Percentiles rank a stretch among this genome's conserved stretches.
phyloP scores from a whole-genome alignment of 1,139 yeast species.

The Candida glucosophila region DNA sequence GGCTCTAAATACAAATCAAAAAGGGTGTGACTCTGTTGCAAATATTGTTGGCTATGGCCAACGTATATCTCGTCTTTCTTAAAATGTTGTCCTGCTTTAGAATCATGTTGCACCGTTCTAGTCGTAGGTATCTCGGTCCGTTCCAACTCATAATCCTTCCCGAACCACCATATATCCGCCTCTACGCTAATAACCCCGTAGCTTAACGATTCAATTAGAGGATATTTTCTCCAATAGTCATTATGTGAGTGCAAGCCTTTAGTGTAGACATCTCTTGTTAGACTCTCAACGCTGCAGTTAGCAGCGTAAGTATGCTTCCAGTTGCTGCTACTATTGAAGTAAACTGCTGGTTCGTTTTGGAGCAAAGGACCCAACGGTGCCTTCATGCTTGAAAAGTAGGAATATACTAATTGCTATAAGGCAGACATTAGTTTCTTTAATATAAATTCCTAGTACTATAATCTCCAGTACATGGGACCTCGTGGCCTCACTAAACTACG shows the following conservation, averaged over 20 bases:
- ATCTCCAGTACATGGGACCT: too few species aligned
- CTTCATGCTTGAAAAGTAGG: too few species aligned
- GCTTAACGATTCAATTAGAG: conserved; percentile 54
- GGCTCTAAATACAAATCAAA: conserved; percentile 47
- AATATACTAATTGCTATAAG: too few species aligned
- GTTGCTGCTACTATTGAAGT: too few species aligned
- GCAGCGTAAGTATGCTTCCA: too few species aligned
- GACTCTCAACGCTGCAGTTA: conserved; percentile 20
- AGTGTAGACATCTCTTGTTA: conserved; percentile 43
- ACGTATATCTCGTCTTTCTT: conserved; percentile 39
- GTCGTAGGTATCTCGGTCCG: conserved; percentile 17
- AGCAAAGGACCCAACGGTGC: too few species aligned
- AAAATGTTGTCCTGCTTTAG: conserved; percentile 2
- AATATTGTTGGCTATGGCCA: conserved; percentile 51
- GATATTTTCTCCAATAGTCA: conserved; percentile 62
- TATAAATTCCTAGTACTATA: too few species aligned
- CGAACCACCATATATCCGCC: conserved; percentile 60
- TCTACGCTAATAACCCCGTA: conserved; percentile 58
- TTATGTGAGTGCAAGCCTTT: conserved; percentile 64
- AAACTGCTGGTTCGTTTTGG: too few species aligned
- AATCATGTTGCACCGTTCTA: too few species aligned
- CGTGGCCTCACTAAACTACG: too few species aligned
- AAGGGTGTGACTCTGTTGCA: conserved; percentile 38
- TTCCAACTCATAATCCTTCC: conserved; percentile 16
- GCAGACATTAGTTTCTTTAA: too few species aligned